Conservation (phyloP, 164 flowering plant genomes). For the Umbellularia californica region DNA sequence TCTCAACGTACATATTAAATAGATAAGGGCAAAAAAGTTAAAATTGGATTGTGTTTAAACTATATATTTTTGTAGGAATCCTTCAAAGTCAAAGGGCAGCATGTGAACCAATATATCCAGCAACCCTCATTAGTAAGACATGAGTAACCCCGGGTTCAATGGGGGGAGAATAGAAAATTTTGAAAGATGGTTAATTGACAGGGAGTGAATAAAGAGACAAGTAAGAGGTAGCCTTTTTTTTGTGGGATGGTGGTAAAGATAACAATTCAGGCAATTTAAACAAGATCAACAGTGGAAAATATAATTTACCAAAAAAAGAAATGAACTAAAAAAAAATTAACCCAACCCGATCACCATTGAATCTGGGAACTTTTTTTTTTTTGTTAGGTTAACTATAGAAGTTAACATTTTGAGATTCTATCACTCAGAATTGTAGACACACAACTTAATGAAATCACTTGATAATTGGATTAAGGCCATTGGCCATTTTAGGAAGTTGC, state of each 20-base stretch:
- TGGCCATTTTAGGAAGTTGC: too few relatives aligned
- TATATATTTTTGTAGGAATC: constrained; percentile 78
- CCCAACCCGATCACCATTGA: background rate
- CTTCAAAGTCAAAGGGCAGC: constrained; percentile 75
- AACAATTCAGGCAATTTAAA: background rate
- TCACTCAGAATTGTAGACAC: too few relatives aligned
- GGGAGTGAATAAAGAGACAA: background rate
- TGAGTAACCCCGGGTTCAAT: constrained; percentile 72
- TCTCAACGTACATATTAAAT: too few relatives aligned
- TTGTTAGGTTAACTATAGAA: background rate
- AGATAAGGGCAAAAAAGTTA: background rate
- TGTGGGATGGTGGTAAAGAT: too few relatives aligned
- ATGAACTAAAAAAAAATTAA: background rate
- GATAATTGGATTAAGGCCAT: too few relatives aligned
- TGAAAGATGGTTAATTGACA: background rate
- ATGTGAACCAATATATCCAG: constrained; percentile 98
- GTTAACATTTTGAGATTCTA: too few relatives aligned
- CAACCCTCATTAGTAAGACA: constrained; percentile 94
- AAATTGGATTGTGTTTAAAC: constrained; percentile 30
- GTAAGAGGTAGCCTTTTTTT: too few relatives aligned
- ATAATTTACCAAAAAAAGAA: too few relatives aligned
- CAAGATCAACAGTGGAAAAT: background rate
- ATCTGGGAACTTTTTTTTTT: background rate
- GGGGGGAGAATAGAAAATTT: constrained; percentile 55
- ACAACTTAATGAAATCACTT: too few relatives aligned